Base-by-base conservation (phyloP, 2,329 filamentous ascomycete genomes). In the Exophiala sideris region DNA sequence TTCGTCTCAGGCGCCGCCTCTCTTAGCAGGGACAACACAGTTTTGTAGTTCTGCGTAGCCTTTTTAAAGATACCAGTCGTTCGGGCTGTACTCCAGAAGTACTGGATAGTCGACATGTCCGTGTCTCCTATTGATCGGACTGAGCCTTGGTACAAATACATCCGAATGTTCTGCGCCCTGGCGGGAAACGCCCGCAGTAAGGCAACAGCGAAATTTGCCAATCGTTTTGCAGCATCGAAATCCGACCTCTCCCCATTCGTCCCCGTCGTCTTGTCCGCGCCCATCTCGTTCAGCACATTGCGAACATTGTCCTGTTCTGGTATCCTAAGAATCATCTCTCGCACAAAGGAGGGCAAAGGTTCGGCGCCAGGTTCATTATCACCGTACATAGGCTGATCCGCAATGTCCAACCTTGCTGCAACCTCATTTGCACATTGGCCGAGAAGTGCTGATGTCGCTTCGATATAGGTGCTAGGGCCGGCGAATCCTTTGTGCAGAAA, bases 91-190 rank as follows among this genome's bases (percentile, higher is more conserved):
- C 87, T 79, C 90, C 94, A 96, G 62, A 97, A 89, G 66, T 90
- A 96, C 62, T 87, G 86, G 54, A 92, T 84, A 0, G 88, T 84
- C 0, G 89, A 87, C 7, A 85, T 35, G n/a, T 57, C 45, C 20
- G 45, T 65, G 60, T 48, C 67, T 59, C 2, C 78, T 10, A 55
- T 32, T 1, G 56, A 56, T 24, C 32, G 45, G 9, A 63, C 77
- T 40, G 87, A 83, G 0, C 90, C 88, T 38, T 94, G 79, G 66
- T 94, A 97, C 1, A 97, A 76, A 74, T 90, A 92, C 89, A 97
- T 95, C 18, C 91, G 86, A 56, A 96, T 95, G 55, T 96, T 91
- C 65, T 96, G 91, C 3, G 85, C 86, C 55, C 84, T 81, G 5
- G 79, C 76, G 7, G 92, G 91, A 61, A 97, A 97, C 63, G 91